Evolutionary conservation across 345 rosid genomes (phyloP).

Genomic region (Gossypium anomalum): DNA sequence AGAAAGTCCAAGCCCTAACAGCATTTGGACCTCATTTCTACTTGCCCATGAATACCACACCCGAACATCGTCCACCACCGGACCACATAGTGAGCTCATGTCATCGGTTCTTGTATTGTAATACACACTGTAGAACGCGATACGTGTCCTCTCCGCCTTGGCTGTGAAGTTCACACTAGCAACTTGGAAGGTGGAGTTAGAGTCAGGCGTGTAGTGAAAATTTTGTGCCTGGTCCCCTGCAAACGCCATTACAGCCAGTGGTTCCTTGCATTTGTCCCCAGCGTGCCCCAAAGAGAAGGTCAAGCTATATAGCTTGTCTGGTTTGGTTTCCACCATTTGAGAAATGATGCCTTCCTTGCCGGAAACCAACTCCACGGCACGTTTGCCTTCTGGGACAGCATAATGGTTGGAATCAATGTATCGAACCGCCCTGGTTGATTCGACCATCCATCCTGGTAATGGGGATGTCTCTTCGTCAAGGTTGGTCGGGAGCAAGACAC

Average conservation of each 20-base stretch:
- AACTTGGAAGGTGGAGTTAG: constrained; percentile 64
- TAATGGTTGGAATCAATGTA: constrained; percentile 82
- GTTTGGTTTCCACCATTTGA: constrained; percentile 79
- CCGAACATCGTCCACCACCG: constrained; percentile 80
- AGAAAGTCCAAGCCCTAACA: constrained; percentile 28
- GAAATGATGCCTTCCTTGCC: constrained; percentile 98
- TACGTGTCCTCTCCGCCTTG: constrained; percentile 76
- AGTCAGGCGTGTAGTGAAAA: constrained; percentile 65
- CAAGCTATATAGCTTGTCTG: constrained; percentile 47
- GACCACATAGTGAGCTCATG: constrained; percentile 96
- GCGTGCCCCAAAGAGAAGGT: constrained; percentile 81
- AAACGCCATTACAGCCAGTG: constrained; percentile 79
- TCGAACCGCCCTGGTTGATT: constrained; percentile 85
- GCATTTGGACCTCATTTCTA: constrained; percentile 23
- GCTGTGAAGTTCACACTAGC: constrained; percentile 74
- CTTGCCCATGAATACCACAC: constrained; percentile 64
- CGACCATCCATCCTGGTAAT: constrained; percentile 90
- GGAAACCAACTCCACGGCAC: constrained; percentile 81
- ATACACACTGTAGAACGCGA: constrained; percentile 89
- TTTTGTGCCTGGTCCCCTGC: constrained; percentile 91
- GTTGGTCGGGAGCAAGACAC: constrained; percentile 85
- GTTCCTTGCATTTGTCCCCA: constrained; percentile 82
- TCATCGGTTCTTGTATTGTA: constrained; percentile 91
- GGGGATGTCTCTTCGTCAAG: constrained; percentile 81
- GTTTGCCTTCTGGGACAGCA: constrained; percentile 74